phyloP scores from a whole-genome alignment of 2,329 filamentous ascomycete species.

The Penicillium occitanis region DNA sequence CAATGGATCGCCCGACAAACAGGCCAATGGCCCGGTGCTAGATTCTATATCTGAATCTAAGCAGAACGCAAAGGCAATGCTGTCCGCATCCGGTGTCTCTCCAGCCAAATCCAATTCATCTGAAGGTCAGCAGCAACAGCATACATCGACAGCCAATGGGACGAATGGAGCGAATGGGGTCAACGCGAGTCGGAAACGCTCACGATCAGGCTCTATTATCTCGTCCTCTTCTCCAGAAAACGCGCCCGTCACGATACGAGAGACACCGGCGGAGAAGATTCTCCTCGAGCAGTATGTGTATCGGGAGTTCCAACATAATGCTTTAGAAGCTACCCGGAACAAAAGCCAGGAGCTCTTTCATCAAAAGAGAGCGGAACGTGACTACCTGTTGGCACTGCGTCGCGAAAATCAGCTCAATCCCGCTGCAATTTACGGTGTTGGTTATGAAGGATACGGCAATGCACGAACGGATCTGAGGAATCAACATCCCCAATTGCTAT shows the following conservation, averaged over 20 bases:
- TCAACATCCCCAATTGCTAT: conserved; percentile 68
- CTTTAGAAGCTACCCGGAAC: conserved; percentile 53
- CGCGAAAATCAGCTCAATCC: conserved; percentile 58
- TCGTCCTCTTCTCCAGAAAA: conserved; percentile 39
- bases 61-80: conserved; percentile 59
- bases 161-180: conserved; percentile 50
- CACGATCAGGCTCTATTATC: conserved; percentile 58
- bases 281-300: conserved; percentile 64
- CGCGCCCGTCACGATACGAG: conserved; percentile 38
- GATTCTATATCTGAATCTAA: conserved; percentile 59
- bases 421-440: conserved; percentile 62
- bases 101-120: conserved; percentile 34
- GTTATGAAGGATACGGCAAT: conserved; percentile 89
- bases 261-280: conserved; percentile 49
- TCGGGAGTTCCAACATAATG: conserved; percentile 61
- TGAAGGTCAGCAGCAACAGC: conserved; percentile 26
- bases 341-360: conserved; percentile 59
- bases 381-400: conserved; percentile 68
- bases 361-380: conserved; percentile 65
- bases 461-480: conserved; percentile 71
- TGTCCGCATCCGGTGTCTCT: conserved; percentile 52
- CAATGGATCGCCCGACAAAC: conserved; percentile 28
- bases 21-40: conserved; percentile 30
- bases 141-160: conserved; percentile 33
- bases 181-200: conserved; percentile 57